Base-by-base conservation (phyloP, 768 basidiomycete species). In the Candolleomyces aberdarensis region DNA sequence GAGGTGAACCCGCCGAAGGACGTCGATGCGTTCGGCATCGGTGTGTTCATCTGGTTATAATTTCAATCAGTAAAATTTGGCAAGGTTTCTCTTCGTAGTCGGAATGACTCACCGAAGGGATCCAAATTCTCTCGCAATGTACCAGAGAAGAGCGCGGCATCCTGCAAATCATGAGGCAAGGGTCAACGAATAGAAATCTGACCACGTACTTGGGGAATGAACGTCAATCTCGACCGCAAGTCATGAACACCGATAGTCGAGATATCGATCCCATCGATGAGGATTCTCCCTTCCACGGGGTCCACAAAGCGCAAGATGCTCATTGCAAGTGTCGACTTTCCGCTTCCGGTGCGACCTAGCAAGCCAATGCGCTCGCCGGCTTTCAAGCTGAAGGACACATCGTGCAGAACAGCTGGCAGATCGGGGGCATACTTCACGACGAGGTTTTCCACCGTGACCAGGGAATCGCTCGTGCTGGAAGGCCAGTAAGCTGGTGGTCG, bases 401-500 rank as follows among this genome's bases (percentile, higher is more conserved):
- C 80, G 60, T 88, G 88, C 39, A 96, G 76, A 0, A 95, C 92
- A 0, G 89, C 77, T 0, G 94, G 93, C 11, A 96, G 79, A 56
- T 95, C 92, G 0, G 91, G 88, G 0, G 91, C 85, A 71, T 96
- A 96, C 72, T 87, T 91, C 70, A 96, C 76, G 17, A 84, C 85
- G 29, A 96, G 76, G 63, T 94, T 83, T 65, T 94, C 87, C 0
- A 92, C 90, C 1, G 74, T 72, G 32, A 97, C 67, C 26, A 96
- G 76, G 3, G 79, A 69, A 31, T 85, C 78, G 53, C 79, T 82
- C 17, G 86, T 78, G 60, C 81, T 85, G 0, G 93, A 93, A 0
- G 95, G 95, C 95, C 95, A 97, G 68, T 95, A 95, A 0, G 94
- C 95, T 0, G 95, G 95, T 1, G 87, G 88, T 7, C 91, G 84